Base-by-base conservation (phyloP, 2,329 filamentous ascomycete species). In the Sporothrix brasiliensis region DNA sequence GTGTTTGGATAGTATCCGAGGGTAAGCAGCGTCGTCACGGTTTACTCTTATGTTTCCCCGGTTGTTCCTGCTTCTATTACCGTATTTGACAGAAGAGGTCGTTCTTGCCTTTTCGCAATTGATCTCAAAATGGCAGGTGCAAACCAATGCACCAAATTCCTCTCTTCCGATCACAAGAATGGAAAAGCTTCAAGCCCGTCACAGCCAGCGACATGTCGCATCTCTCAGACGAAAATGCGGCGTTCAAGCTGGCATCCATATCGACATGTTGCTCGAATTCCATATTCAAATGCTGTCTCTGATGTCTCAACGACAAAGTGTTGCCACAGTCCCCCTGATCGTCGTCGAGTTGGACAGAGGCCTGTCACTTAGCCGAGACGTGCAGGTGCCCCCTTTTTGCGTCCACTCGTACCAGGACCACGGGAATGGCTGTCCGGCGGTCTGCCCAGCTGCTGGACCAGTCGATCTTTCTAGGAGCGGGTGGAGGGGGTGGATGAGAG, bases 281-380 rank as follows among this genome's bases (percentile, higher is more conserved):
- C 27, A 63, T 27, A 63, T 47, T 63, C 19, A 19, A 39, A 9
- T 4, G 3, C n/a, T 41, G 53, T 16, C 52, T 58, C 54, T 41
- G 14, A 10, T 30, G 7, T 19, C 19, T 11, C 58, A 44, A 21
- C 11, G 16, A 47, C 39, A 13, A 9, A 63, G 24, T 27, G 21
- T 9, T 44, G 11, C 41, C 41, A 44, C 3, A 44, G 41, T 4
- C 41, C 27, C 27, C 47, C 61, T 52, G 44, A 66, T 66, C 47
- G 47, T 39, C 61, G 44, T 21, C 27, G 44, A 50, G 24, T 44
- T 66, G 34, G 41, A 7, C 60, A 50, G 21, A 66, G 3, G 44
- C 61, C 61, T 66, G 61, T 49, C 61, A 50, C 34, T 27, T 66
- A 52, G 44, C 47, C 27, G 61, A 66, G 61, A 66, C 61, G 61